Evolutionary conservation across 805 yeast species (phyloP).

Genomic region (Metschnikowia cerradonensis): DNA sequence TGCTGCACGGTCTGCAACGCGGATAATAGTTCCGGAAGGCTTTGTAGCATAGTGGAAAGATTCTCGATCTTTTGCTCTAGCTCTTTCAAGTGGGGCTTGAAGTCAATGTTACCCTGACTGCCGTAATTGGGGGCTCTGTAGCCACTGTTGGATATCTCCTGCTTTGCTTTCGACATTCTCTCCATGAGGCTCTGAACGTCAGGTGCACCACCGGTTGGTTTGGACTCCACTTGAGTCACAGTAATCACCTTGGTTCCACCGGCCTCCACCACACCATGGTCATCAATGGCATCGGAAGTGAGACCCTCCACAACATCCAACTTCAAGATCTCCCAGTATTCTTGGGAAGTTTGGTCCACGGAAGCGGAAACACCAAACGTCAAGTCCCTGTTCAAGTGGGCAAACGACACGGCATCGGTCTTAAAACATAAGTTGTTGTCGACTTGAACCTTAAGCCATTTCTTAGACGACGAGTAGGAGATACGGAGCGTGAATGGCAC

Average conservation of each 20-base stretch:
- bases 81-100: not conserved
- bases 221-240: constrained; percentile 5
- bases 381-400: constrained; percentile 31
- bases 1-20: constrained; percentile 4
- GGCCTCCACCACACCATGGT: constrained; percentile 43
- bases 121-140: not conserved
- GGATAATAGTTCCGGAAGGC: not conserved
- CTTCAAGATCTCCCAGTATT: constrained; percentile 62
- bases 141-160: not conserved
- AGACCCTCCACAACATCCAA: constrained; percentile 53
- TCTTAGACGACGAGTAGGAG: constrained; percentile 46
- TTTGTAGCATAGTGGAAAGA: not conserved
- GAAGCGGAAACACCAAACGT: constrained; percentile 54
- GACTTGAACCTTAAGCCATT: constrained; percentile 58
- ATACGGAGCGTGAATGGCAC: constrained; percentile 70
- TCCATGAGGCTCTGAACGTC: constrained; percentile 25
- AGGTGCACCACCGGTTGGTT: not conserved
- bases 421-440: constrained; percentile 70
- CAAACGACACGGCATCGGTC: constrained; percentile 51
- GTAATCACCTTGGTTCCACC: constrained; percentile 36
- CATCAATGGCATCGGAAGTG: constrained; percentile 52
- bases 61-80: constrained; percentile 2
- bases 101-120: not conserved
- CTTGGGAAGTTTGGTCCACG: constrained; percentile 32
- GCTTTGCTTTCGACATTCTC: constrained; percentile 18